These are phyloP conservation scores for Alternaria ventricosa DNA, from an alignment of 2,329 filamentous ascomycete species.

Conservation along the genomic window DNA sequence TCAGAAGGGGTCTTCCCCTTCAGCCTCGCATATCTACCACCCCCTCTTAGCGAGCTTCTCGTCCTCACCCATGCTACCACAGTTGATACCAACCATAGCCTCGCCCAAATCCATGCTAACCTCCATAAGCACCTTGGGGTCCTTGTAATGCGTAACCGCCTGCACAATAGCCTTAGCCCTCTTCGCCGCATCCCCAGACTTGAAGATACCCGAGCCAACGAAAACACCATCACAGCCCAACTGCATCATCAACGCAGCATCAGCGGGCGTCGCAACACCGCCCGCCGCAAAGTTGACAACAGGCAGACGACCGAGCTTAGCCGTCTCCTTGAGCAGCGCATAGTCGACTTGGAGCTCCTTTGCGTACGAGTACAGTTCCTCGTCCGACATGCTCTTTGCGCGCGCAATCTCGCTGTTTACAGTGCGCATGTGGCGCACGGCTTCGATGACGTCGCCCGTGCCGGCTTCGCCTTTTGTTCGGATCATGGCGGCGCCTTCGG, in stretches of 20 bases:
- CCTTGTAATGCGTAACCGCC: constrained; percentile 88
- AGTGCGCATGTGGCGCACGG: constrained; percentile 93
- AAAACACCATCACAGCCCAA: constrained; percentile 97
- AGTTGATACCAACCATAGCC: constrained; percentile 97
- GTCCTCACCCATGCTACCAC: constrained; percentile 73
- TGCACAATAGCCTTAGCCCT: constrained; percentile 93
- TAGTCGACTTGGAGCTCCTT: constrained; percentile 82
- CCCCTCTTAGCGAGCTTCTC: constrained; percentile 87
- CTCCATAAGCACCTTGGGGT: constrained; percentile 84
- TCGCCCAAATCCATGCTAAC: constrained; percentile 90
- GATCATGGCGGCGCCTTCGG: constrained; percentile 97
- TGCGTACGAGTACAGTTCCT: constrained; percentile 78
- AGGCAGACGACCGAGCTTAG: constrained; percentile 83
- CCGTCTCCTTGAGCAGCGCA: constrained; percentile 82
- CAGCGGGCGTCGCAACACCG: constrained; percentile 98
- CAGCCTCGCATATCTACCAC: constrained; percentile 62
- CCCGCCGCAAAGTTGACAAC: constrained; percentile 98
- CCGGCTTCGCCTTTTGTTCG: constrained; percentile 98
- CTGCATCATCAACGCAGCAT: constrained; percentile 99
- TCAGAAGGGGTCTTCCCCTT: background rate
- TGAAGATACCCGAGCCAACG: constrained; percentile 96
- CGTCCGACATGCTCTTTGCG: constrained; percentile 70
- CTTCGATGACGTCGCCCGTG: constrained; percentile 95
- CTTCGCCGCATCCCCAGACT: constrained; percentile 88
- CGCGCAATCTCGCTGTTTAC: constrained; percentile 82